Evolutionary conservation across 139 green algal genomes (phyloP), one percentile per base, ranked within the genome.

Genomic region (Prasinococcaceae sp.): DNA sequence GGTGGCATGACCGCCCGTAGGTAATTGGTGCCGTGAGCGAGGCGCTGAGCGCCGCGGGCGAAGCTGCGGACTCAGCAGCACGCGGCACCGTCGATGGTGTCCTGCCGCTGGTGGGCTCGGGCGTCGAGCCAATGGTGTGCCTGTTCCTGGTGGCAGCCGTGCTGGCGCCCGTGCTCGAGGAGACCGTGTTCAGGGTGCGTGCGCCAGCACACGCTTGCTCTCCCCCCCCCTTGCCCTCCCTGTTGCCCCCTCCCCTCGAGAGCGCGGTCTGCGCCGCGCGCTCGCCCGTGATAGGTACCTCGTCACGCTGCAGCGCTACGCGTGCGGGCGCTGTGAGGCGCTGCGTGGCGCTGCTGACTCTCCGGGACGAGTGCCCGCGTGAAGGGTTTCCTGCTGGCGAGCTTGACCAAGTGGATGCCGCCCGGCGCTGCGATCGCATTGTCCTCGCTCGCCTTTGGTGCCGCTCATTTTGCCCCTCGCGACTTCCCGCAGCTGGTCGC

Each of bases 181-280:
- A 79, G 55, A 55, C 56, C 29, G 51, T 79, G 3, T 79, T 79
- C 47, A 17, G 70, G 69, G 12, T 79, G 78, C 47, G 50, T 79
- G 0, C 42, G 9, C 33, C 33, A 9, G 33, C 33, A n/a, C 33
- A n/a, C 33, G 33, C 12, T 40, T 40, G 33, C 33, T 12, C 12
- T 40, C 33, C 33, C 33, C 12, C 12, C 9, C 9, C 12, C 12
- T 12, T 40, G 9, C 10, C 10, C 12, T 12, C 12, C 10, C 33
- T 40, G 33, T 9, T 9, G 33, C 33, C 12, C 12, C 33, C 12
- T 40, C 33, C 33, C n/a, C n/a, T n/a, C n/a, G n/a, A n/a, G n/a
- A n/a, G n/a, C n/a, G n/a, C n/a, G n/a, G n/a, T n/a, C n/a, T n/a
- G n/a, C n/a, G n/a, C n/a, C n/a, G n/a, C n/a, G n/a, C n/a, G n/a